Evolutionary conservation across 805 yeast species (phyloP), one percentile per base, ranked within the genome.

Genomic region (Lipomyces kockii): DNA sequence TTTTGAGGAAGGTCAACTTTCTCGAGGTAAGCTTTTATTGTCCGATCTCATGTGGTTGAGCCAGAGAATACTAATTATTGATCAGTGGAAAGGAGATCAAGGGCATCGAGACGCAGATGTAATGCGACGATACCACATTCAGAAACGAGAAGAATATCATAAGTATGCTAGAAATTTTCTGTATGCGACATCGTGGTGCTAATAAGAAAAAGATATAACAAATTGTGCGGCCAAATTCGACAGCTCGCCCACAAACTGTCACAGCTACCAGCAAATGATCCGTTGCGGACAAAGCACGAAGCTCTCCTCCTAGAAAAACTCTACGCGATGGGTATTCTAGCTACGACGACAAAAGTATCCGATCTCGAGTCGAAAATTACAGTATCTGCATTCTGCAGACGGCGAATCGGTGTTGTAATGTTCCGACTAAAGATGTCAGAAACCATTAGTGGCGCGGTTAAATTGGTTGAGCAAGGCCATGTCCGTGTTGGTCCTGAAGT

Each of bases 91-190:
- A 78, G 97, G 92, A 75, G 99, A 95, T 78, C 88, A 89, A 64
- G 92, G 94, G 37, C 99, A 95, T 78, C 83, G 99, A 73, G 99
- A 94, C 74, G 88, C 97, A n/a, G 94, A 91, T 78, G 97, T 95
- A 43, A 95, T 95, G 97, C 85, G 96, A 74, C 89, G 91, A 63
- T 95, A 93, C 79, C 97, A 94, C 77, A 85, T 95, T 58, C 97
- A 92, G 77, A 90, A 93, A 77, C 86, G 99, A 78, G 97, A 92
- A 78, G 99, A 95, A 78, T 95, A 95, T 78, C 96, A 90, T 78
- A 91, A 91, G 72, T 71, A 58, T 17, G 74, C 37, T n/a, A 8
- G 20, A 5, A 17, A n/a, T 8, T 63, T 27, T 27, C 2, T 11
- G 20, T 59, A 34, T 35, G 22, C 9, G 32, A 56, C 11, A 39